Conservation (phyloP, 1,284 basidiomycete species). For the Puccinia polysora region DNA sequence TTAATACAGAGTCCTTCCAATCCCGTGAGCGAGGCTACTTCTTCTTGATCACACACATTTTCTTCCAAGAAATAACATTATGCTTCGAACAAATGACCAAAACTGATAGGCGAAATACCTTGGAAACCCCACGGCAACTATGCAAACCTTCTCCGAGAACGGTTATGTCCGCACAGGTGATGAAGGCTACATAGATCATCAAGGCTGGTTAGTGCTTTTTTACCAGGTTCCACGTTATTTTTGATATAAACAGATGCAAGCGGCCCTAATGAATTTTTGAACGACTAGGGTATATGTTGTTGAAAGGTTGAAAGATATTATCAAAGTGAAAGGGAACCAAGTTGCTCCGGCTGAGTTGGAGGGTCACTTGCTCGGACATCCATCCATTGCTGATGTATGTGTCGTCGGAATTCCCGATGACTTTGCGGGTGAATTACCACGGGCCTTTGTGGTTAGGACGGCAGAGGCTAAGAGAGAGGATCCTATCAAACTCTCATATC, state of each 20-base stretch:
- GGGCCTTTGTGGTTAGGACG: neutral
- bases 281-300: conserved; percentile 22
- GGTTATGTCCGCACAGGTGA: conserved; percentile 21
- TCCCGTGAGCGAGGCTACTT: conserved; percentile 4
- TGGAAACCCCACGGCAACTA: neutral
- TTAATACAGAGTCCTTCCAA: conserved; percentile 13
- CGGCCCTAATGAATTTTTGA: too few relatives aligned
- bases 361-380: conserved; percentile 6
- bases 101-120: neutral
- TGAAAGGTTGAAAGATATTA: conserved; percentile 15
- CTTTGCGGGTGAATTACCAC: conserved; percentile 69
- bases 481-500: conserved; percentile 44
- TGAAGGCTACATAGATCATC: conserved; percentile 8
- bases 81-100: neutral
- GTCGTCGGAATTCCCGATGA: conserved; percentile 72
- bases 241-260: neutral
- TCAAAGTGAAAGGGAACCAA: conserved; percentile 20
- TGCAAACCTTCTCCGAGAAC: neutral
- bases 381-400: conserved; percentile 60
- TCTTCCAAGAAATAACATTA: neutral
- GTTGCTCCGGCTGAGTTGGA: conserved; percentile 20
- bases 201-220: neutral
- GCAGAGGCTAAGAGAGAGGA: neutral
- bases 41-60: neutral
- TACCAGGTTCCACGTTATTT: neutral